Evolutionary conservation across 2,329 filamentous ascomycete genomes (phyloP), one percentile per base, ranked within the genome.

Genomic region (Biscogniauxia mediterranea): DNA sequence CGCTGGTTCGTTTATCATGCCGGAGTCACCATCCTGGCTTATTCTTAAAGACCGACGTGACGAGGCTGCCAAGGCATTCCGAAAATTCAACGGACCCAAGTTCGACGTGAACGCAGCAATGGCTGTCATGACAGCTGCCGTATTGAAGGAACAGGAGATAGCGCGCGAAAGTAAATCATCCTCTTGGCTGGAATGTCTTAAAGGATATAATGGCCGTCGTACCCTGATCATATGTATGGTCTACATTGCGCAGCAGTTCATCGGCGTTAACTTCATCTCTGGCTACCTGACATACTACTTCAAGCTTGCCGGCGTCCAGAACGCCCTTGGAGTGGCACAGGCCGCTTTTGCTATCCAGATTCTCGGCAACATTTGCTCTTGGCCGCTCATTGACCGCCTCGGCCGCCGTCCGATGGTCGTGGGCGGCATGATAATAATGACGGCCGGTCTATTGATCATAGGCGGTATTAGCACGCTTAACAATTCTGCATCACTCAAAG

Each of bases 201-300:
- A 58, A 52, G 71, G 71, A 7, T 65, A 65, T 8, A 70, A 73
- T 58, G 62, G 66, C 3, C 66, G 71, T 21, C 62, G 71, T n/a
- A 73, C 70, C 9, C 62, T 66, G 15, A 72, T 74, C 15, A 69
- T 74, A 17, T 62, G 68, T 55, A 72, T 74, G 72, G 70, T 73
- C 25, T 74, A 74, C 42, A 64, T 73, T 1, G 66, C 71, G 0
- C 71, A 74, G 58, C 72, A 73, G 50, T 66, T 68, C 19, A 69
- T 73, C 26, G 72, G 72, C 9, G 70, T 73, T 13, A 71, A 70
- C 42, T 73, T 74, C 19, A 64, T 74, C 55, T 64, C 63, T 38
- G 70, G 70, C 19, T 73, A 73, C 20, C 59, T 73, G 6, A 70
- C 71, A 23, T 52, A 52, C 13, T 52, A 23, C 19, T 52, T 52